Percentiles rank a stretch among this genome's conserved stretches.
phyloP scores from a whole-genome alignment of 1,139 yeast species.

The Yamadazyma atmosphaerica region DNA sequence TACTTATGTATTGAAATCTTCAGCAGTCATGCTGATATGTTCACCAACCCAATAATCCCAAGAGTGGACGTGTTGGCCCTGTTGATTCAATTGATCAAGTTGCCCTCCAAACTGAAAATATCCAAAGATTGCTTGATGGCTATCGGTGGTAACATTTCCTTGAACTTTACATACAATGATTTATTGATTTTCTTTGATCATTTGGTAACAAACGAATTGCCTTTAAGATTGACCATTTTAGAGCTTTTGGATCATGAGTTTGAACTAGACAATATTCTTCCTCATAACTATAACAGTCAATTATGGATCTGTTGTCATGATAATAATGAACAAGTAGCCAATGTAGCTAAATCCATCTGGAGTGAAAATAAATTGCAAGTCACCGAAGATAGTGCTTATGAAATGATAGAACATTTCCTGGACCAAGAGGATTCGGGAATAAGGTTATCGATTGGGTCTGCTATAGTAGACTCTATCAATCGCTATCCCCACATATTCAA shows the following conservation, averaged over 20 bases:
- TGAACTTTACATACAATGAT: conserved; percentile 57
- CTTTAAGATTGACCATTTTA: conserved; percentile 75
- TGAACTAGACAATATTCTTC: conserved; percentile 45
- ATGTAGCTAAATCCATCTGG: conserved; percentile 82
- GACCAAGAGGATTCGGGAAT: conserved; percentile 60
- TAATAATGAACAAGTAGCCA: conserved; percentile 61
- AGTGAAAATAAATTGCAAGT: conserved; percentile 63
- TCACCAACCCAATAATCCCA: conserved; percentile 67
- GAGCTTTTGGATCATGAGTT: conserved; percentile 88
- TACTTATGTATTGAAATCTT: conserved; percentile 77
- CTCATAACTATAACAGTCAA: conserved; percentile 60
- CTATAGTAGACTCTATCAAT: conserved; percentile 47
- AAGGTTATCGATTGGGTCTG: conserved; percentile 64
- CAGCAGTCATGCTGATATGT: conserved; percentile 72
- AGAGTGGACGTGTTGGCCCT: conserved; percentile 63
- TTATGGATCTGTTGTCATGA: conserved; percentile 81
- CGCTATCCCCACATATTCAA: conserved; percentile 22
- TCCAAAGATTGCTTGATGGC: conserved; percentile 83
- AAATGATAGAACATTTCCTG: conserved; percentile 48
- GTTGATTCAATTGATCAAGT: conserved; percentile 63
- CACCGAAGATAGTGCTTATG: conserved; percentile 40
- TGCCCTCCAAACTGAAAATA: conserved; percentile 76
- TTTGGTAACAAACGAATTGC: conserved; percentile 60
- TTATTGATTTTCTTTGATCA: conserved; percentile 58
- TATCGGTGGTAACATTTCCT: conserved; percentile 71